Conservation (phyloP, 1,284 basidiomycete genomes). For the Boletus subluridellus region DNA sequence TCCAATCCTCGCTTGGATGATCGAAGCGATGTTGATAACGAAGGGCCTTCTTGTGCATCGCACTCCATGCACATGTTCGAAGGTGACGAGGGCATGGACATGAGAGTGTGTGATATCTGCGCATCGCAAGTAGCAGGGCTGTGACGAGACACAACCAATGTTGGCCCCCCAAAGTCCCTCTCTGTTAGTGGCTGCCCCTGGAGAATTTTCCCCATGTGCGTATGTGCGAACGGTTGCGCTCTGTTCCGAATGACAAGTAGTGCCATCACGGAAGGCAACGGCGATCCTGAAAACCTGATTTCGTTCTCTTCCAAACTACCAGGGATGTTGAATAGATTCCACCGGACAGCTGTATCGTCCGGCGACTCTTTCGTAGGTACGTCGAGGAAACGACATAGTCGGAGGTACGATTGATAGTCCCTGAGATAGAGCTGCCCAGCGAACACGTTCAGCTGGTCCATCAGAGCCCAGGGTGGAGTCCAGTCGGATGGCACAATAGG, state of each 20-base stretch:
- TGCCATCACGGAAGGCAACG: neutral
- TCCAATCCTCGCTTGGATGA: too few relatives aligned
- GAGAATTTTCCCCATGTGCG: neutral
- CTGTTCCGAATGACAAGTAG: neutral
- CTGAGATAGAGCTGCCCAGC: too few relatives aligned
- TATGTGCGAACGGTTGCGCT: neutral
- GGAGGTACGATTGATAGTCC: too few relatives aligned
- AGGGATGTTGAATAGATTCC: too few relatives aligned
- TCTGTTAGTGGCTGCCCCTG: neutral
- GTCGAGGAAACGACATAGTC: too few relatives aligned
- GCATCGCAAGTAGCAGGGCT: neutral
- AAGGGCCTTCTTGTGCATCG: neutral
- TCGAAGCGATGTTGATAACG: neutral
- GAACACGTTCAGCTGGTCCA: too few relatives aligned
- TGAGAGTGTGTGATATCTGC: neutral
- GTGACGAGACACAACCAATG: neutral
- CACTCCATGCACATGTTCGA: neutral
- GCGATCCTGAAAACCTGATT: too few relatives aligned
- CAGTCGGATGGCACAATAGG: conserved; percentile 18
- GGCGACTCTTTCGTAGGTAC: too few relatives aligned
- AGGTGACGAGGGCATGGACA: neutral
- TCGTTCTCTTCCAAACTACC: too few relatives aligned
- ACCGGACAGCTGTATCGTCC: too few relatives aligned
- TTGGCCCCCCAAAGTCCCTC: neutral
- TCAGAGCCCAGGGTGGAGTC: neutral